Evolutionary conservation across 2,329 filamentous ascomycete species (phyloP), one percentile per base, ranked within the genome.

Genomic region (Pseudogymnoascus pannorum): DNA sequence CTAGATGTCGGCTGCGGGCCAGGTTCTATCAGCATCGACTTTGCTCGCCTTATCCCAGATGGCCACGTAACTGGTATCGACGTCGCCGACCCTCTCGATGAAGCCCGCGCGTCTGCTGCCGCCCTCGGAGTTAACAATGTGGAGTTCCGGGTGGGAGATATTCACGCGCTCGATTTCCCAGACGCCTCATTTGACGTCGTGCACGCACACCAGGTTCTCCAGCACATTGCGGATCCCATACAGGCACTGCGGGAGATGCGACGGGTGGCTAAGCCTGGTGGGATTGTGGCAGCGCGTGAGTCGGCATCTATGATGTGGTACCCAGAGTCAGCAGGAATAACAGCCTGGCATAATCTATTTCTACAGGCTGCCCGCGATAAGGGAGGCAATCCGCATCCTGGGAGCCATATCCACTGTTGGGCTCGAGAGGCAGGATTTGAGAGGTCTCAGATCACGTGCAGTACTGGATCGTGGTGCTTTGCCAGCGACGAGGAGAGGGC

Each of bases 131-230:
- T 68, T 20, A 66, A 61, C 12, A 65, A 71, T 57, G 60, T 68
- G 31, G 54, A 57, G 12, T 72, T 72, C 57, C 60, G 62, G 11
- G 58, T 48, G 12, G 65, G 58, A 8, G 61, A 69, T 33, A 67
- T 66, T 20, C 67, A 70, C 61, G 61, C 66, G 1, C 64, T 75
- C 8, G 65, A 68, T 76, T 72, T 78, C 48, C 64, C 73, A 2
- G 78, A 84, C 61, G 74, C 73, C 26, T 69, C 74, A 2, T 87
- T 86, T 64, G 84, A 87, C 65, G 70, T 87, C n/a, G 82, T 86
- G 5, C 79, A 81, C 66, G 78, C 77, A 22, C 81, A 84, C 66
- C 82, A 86, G 67, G 78, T 86, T 3, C 73, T 87, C 8, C 77
- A 80, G 64, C 84, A 87, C 69, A 72, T 86, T 3, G 70, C 73